These are phyloP conservation scores for Venturia asperata DNA, from an alignment of 2,329 filamentous ascomycete species.

Conservation along the genomic window DNA sequence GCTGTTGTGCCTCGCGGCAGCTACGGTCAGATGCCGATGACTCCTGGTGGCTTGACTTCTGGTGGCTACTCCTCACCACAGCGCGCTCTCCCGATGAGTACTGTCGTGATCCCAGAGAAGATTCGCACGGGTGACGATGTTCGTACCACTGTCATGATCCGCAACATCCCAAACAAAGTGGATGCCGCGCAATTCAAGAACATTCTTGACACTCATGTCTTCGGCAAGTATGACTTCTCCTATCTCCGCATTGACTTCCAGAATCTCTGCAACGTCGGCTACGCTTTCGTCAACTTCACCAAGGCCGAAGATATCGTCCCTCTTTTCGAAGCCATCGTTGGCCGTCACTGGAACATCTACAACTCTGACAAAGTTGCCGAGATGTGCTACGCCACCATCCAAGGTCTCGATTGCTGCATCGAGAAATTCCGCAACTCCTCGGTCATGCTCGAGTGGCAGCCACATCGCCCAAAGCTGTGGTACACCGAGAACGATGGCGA, in stretches of 20 bases:
- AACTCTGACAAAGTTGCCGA: constrained; percentile 79
- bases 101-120: constrained; percentile 6
- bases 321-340: constrained; percentile 26
- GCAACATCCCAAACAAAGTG: constrained; percentile 90
- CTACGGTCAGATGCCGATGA: neutral
- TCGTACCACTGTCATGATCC: constrained; percentile 70
- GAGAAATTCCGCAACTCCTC: constrained; percentile 96
- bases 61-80: constrained; percentile 1
- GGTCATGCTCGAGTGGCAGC: constrained; percentile 74
- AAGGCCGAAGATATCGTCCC: constrained; percentile 68
- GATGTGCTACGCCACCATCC: constrained; percentile 94
- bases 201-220: constrained; percentile 70
- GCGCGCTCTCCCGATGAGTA: neutral
- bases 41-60: neutral
- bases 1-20: neutral
- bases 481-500: constrained; percentile 18
- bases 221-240: constrained; percentile 86
- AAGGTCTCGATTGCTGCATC: constrained; percentile 83
- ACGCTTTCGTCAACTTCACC: constrained; percentile 93
- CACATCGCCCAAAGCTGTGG: constrained; percentile 19
- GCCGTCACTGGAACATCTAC: constrained; percentile 61
- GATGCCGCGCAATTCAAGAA: constrained; percentile 56
- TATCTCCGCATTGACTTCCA: constrained; percentile 72
- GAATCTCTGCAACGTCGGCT: constrained; percentile 65
- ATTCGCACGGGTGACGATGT: constrained; percentile 37